Conservation (phyloP, 2,329 filamentous ascomycete species). For the Stachybotrys chartarum region DNA sequence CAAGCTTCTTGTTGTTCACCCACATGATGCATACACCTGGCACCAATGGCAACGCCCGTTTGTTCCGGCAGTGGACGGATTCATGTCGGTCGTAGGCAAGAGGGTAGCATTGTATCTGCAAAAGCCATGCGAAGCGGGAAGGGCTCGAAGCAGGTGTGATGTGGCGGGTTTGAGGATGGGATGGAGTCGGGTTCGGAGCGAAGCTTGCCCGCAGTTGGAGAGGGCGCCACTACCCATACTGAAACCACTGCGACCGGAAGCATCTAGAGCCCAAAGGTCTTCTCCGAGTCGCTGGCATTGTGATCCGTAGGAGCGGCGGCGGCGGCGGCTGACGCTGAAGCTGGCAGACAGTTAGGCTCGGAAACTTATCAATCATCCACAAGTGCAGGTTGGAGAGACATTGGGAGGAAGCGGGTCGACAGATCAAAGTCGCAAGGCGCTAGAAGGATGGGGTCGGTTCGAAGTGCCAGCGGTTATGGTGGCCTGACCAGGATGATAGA, state of each 20-base stretch:
- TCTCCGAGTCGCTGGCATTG: too few relatives aligned
- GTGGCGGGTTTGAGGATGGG: not conserved
- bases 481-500: too few relatives aligned
- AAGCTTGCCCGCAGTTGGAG: too few relatives aligned
- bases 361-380: not conserved
- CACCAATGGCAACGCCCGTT: not conserved
- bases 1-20: too few relatives aligned
- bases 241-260: too few relatives aligned
- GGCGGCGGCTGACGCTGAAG: not conserved
- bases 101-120: not conserved
- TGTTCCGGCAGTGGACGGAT: not conserved
- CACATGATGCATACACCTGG: not conserved
- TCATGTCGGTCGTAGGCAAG: too few relatives aligned
- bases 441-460: not conserved
- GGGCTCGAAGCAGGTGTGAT: not conserved
- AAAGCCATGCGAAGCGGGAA: not conserved
- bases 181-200: not conserved
- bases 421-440: too few relatives aligned
- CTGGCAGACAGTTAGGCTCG: not conserved
- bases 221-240: too few relatives aligned
- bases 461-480: too few relatives aligned
- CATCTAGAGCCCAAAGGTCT: too few relatives aligned
- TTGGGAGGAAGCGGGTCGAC: too few relatives aligned
- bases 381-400: not conserved
- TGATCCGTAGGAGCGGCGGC: too few relatives aligned